Evolutionary conservation across 371 early-diverging fungal species (phyloP), one percentile per base, ranked within the genome.

Genomic region (Funneliformis caledonium): DNA sequence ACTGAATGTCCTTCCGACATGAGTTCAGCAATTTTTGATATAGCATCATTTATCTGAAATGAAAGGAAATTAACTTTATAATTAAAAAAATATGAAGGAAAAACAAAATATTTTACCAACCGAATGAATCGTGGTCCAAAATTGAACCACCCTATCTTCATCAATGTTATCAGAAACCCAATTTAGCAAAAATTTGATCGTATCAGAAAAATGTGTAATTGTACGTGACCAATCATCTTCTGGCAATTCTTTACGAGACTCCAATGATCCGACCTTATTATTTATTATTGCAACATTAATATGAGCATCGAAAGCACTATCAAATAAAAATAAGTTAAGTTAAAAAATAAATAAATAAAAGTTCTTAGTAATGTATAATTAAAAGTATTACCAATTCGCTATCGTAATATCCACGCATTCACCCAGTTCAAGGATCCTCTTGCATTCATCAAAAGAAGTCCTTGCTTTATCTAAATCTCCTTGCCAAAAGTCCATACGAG

Each of bases 61-160:
- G 1, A 62, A 62, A 62, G 26, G 26, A 26, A 26, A 26, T 26
- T 26, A 26, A 26, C 26, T 26, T 31, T 26, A 61, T 22, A 1
- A 22, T n/a, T 19, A 61, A 1, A 26, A 26, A 62, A 10, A 10
- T 26, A 2, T 22, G 22, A 26, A 6, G 8, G 16, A 45, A 37
- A 69, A 37, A 43, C 14, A 11, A 16, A 37, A 12, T 16, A 52
- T 43, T 70, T 31, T 22, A 60, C 42, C 26, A 45, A 76, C 78
- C 67, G 78, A 62, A 77, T 67, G 37, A 22, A 77, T 65, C 5
- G 47, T 77, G 9, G 68, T 65, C 78, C 78, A 77, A 77, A 77
- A 77, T 50, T 65, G 67, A 65, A 77, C 61, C 31, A 77, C 37
- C 31, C 45, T 22, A 19, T 77, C 78, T 16, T 77, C 50, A 50